Evolutionary conservation across 2,329 filamentous ascomycete genomes (phyloP).

Genomic region (Huntiella omanensis): DNA sequence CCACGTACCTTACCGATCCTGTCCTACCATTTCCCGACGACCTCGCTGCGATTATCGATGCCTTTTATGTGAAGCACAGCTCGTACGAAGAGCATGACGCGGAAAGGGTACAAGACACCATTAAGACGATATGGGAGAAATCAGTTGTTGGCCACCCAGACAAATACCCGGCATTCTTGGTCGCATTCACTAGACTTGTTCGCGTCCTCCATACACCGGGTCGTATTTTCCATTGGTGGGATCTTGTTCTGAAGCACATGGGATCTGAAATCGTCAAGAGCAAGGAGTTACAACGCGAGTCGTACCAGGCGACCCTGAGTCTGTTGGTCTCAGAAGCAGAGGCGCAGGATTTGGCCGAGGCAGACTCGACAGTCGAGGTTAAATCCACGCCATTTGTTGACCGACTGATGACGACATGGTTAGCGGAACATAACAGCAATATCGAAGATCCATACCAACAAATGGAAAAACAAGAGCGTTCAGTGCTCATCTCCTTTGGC

Average conservation of each 20-base stretch:
- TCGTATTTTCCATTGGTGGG: constrained; percentile 54
- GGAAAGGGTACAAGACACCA: constrained; percentile 57
- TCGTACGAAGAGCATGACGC: constrained; percentile 47
- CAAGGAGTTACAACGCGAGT: constrained; percentile 44
- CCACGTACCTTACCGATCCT: constrained; percentile 28
- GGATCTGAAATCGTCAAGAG: constrained; percentile 36
- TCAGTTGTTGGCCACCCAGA: constrained; percentile 36
- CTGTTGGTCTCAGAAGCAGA: constrained; percentile 45
- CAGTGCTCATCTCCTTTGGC: constrained; percentile 39
- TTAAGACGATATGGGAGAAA: constrained; percentile 46
- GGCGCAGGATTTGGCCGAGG: constrained; percentile 26
- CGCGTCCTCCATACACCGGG: constrained; percentile 43
- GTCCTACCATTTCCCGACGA: constrained; percentile 47
- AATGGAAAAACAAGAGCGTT: constrained; percentile 31
- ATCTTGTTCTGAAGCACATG: constrained; percentile 24
- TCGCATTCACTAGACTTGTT: constrained; percentile 43
- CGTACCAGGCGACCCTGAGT: constrained; percentile 43
- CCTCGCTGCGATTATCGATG: constrained; percentile 39
- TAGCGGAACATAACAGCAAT: constrained; percentile 25
- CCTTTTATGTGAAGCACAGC: constrained; percentile 49
- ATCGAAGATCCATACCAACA: constrained; percentile 13
- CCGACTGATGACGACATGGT: constrained; percentile 37
- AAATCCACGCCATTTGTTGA: constrained; percentile 32
- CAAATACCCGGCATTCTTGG: constrained; percentile 49
- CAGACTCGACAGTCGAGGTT: constrained; percentile 19